A percentile compares a stretch with the other conserved stretches of the same genome.
Conservation (phyloP, 345 rosid species). For the Melastoma malabathricum region DNA sequence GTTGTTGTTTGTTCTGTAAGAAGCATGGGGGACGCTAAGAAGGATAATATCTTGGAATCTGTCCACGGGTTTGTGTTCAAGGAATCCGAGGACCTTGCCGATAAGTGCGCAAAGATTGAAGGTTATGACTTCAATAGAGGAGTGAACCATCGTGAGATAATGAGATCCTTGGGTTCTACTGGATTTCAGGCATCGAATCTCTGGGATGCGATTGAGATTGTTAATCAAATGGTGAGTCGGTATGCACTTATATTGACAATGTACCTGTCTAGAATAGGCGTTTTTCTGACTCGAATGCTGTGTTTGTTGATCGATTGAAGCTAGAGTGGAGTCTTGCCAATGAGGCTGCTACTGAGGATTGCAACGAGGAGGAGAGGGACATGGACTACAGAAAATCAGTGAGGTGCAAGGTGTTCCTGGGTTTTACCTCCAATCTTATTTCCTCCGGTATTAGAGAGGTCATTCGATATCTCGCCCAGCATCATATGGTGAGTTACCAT, state of each 20-base stretch:
- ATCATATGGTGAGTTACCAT: conserved; percentile 57
- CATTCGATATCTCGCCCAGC: conserved; percentile 73
- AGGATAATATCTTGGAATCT: conserved; percentile 26
- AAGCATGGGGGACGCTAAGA: conserved; percentile 22
- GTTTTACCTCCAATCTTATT: conserved; percentile 92
- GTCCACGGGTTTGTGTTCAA: conserved; percentile 63
- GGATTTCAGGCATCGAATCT: conserved; percentile 97
- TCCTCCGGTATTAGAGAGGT: conserved; percentile 87
- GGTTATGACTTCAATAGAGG: conserved; percentile 63
- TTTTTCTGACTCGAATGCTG: neutral
- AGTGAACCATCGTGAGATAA: conserved; percentile 28
- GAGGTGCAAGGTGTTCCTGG: conserved; percentile 76
- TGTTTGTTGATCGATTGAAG: conserved; percentile 29
- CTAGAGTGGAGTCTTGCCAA: conserved; percentile 83
- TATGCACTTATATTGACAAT: neutral
- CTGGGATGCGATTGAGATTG: conserved; percentile 66
- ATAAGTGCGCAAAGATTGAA: conserved; percentile 43
- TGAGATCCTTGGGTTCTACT: conserved; percentile 64
- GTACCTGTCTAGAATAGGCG: neutral
- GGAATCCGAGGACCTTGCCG: conserved; percentile 62
- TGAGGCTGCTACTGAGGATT: conserved; percentile 49
- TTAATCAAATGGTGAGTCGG: conserved; percentile 63
- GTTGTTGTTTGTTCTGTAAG: neutral
- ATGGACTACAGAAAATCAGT: conserved; percentile 50
- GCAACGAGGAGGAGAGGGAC: conserved; percentile 59